Conservation (phyloP, 305 asterid species). For the Striga hermonthica region DNA sequence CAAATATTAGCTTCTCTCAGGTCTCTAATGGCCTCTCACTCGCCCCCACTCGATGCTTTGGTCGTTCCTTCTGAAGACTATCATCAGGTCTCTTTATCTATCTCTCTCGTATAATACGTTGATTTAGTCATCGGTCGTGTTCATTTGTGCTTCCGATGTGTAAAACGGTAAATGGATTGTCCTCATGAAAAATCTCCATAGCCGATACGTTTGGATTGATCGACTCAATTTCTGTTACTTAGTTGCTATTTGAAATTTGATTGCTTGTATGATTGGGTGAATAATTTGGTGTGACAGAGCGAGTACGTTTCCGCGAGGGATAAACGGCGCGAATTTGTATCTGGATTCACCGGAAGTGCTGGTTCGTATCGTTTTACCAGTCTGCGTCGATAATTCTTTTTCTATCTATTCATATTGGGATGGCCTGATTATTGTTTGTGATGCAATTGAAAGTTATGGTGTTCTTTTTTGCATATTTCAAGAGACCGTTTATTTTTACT, state of each 20-base stretch:
- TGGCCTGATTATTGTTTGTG: background rate
- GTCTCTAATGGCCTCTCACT: constrained; percentile 74
- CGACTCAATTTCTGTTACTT: background rate
- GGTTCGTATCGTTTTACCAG: constrained; percentile 45
- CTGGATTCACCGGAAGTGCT: constrained; percentile 93
- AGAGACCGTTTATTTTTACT: background rate
- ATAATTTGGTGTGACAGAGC: constrained; percentile 52
- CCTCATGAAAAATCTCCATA: background rate
- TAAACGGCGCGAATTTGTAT: constrained; percentile 74
- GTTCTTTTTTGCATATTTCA: too few relatives aligned
- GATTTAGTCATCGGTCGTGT: constrained; percentile 6
- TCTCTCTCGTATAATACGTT: background rate
- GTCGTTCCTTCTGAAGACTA: constrained; percentile 91
- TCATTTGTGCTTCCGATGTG: constrained; percentile 13
- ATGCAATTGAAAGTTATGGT: too few relatives aligned
- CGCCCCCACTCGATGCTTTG: constrained; percentile 77
- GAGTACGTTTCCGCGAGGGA: constrained; percentile 92
- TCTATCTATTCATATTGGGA: background rate
- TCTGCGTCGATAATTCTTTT: background rate
- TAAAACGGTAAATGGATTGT: background rate
- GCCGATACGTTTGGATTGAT: background rate
- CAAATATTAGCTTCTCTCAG: constrained; percentile 60
- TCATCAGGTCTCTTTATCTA: constrained; percentile 65
- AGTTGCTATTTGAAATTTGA: constrained; percentile 3
- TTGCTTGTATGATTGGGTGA: constrained; percentile 9